Conservation (phyloP, 1,139 yeast species). For the Saccharomyces hybrid region DNA sequence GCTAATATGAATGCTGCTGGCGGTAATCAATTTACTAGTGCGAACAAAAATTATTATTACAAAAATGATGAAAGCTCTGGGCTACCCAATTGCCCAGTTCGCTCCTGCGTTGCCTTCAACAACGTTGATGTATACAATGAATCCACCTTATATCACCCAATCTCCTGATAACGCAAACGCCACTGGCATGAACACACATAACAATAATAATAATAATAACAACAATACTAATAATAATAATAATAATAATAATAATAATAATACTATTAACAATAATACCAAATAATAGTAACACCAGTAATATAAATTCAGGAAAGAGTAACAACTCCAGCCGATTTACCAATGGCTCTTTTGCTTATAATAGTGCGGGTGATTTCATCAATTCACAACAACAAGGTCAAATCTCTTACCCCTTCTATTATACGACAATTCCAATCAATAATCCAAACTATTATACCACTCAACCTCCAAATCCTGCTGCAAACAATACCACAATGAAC, state of each 20-base stretch:
- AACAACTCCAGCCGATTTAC: background rate
- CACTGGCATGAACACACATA: background rate
- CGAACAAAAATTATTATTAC: conserved; percentile 2
- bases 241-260: background rate
- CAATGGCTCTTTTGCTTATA: background rate
- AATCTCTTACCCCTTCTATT: background rate
- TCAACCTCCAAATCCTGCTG: background rate
- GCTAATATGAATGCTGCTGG: background rate
- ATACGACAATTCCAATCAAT: background rate
- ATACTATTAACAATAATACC: background rate
- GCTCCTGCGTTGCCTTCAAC: background rate
- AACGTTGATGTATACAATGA: background rate
- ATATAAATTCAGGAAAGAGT: background rate
- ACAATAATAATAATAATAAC: background rate
- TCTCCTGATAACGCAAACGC: background rate
- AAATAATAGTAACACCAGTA: background rate
- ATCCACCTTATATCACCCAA: background rate
- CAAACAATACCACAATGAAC: background rate
- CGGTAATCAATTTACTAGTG: background rate
- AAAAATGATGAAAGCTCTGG: conserved; percentile 2
- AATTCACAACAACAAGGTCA: background rate
- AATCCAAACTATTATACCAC: background rate
- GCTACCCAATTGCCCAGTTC: background rate
- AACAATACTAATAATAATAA: background rate
- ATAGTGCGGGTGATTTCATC: background rate